Conservation (phyloP, 345 rosid species). For the Pugionium cornutum region DNA sequence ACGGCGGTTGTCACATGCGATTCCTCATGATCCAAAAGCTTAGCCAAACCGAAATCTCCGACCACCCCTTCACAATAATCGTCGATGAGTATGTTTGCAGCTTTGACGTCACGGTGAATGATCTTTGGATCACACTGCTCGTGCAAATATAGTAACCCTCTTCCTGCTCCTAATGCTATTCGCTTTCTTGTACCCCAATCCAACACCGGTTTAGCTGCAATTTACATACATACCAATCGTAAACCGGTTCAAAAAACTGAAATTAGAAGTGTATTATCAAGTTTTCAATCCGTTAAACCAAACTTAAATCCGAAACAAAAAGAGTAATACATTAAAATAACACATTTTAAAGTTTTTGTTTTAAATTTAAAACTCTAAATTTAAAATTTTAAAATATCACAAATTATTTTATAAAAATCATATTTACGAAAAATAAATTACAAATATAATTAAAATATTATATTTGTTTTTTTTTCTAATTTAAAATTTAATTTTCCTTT, state of each 20-base stretch:
- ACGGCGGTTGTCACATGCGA: conserved; percentile 95
- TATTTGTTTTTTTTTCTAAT: too few species aligned
- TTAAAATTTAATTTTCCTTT: too few species aligned
- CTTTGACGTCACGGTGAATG: conserved; percentile 94
- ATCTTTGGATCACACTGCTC: conserved; percentile 98
- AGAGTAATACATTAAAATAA: too few species aligned
- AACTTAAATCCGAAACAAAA: too few species aligned
- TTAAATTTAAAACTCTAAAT: too few species aligned
- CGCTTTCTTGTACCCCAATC: conserved; percentile 93
- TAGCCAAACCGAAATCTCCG: conserved; percentile 95
- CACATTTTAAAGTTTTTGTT: too few species aligned
- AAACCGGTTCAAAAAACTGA: background rate
- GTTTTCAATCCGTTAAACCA: background rate
- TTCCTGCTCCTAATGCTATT: conserved; percentile 87
- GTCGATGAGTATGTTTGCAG: conserved; percentile 90
- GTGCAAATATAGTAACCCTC: conserved; percentile 89
- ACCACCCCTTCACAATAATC: conserved; percentile 84
- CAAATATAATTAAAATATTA: too few species aligned
- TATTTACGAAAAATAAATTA: too few species aligned
- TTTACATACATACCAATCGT: conserved; percentile 1
- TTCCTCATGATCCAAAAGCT: conserved; percentile 81
- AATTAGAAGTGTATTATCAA: too few species aligned
- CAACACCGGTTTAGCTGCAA: conserved; percentile 72
- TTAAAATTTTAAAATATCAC: too few species aligned
- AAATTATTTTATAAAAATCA: too few species aligned